Conservation (phyloP, 2,329 filamentous ascomycete species). For the Ophiostoma perfectum region DNA sequence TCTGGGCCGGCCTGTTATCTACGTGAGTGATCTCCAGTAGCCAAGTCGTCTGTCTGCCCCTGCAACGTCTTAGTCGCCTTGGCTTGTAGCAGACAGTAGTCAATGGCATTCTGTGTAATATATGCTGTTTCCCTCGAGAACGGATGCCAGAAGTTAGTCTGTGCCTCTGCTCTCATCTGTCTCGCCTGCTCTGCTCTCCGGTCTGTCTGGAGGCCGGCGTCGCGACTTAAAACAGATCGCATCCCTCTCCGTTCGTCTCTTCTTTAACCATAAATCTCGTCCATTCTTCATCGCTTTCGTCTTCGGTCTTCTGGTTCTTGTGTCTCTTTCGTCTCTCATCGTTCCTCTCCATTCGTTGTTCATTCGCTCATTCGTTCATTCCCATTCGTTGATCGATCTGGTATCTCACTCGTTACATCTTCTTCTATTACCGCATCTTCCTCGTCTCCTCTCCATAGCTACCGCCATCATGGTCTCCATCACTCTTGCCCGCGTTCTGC, state of each 20-base stretch:
- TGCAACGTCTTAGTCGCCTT: slow-evolving; percentile 4
- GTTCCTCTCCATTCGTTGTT: neutral
- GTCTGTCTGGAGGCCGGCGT: neutral
- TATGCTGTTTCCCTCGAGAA: too few species aligned
- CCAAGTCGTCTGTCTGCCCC: neutral
- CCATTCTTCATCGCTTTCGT: neutral
- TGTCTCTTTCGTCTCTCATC: neutral
- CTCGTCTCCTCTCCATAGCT: neutral
- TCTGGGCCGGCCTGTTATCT: neutral
- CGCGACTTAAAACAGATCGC: neutral
- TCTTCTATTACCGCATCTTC: neutral
- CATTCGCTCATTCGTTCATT: neutral
- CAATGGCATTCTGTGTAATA: slow-evolving; percentile 5
- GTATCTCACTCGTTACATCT: neutral
- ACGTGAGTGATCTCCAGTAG: neutral
- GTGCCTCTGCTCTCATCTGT: neutral
- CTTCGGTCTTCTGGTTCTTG: too few species aligned
- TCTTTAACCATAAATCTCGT: neutral
- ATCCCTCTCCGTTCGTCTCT: neutral
- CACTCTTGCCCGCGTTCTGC: neutral
- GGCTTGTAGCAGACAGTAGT: slow-evolving; percentile 3
- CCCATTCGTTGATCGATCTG: slow-evolving; percentile 10
- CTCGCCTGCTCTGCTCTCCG: neutral
- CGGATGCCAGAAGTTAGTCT: too few species aligned
- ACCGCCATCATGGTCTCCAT: neutral